phyloP scores from a whole-genome alignment of 495 filamentous ascomycete species.

The Pseudevernia furfuracea region DNA sequence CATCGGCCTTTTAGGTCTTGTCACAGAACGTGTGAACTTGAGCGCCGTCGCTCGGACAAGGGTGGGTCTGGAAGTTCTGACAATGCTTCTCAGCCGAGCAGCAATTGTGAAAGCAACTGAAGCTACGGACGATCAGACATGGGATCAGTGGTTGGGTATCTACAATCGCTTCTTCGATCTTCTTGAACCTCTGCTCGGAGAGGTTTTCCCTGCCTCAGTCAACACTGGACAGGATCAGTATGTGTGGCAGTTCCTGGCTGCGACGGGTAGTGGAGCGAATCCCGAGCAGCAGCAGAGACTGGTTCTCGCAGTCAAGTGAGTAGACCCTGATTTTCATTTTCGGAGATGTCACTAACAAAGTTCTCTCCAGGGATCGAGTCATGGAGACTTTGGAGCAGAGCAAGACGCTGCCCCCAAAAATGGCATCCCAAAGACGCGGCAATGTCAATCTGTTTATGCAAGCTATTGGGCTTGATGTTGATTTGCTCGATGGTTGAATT shows the following conservation, averaged over 20 bases:
- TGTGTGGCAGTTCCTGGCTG: slow-evolving; percentile 96
- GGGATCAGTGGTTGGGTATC: slow-evolving; percentile 72
- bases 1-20: slow-evolving; percentile 75
- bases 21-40: slow-evolving; percentile 74
- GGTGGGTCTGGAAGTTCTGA: slow-evolving; percentile 80
- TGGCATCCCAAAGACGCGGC: slow-evolving; percentile 68
- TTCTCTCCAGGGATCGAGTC: slow-evolving; percentile 63
- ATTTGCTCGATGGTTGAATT: slow-evolving; percentile 66
- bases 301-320: slow-evolving; percentile 86
- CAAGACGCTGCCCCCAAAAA: slow-evolving; percentile 79
- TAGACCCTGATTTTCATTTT: slow-evolving; percentile 12
- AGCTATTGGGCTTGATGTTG: slow-evolving; percentile 94
- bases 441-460: slow-evolving; percentile 98
- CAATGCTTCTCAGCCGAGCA: slow-evolving; percentile 88
- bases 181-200: slow-evolving; percentile 70
- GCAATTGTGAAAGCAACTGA: slow-evolving; percentile 82
- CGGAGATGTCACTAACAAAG: slow-evolving; percentile 23
- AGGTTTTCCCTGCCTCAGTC: slow-evolving; percentile 80
- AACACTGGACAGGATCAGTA: slow-evolving; percentile 82
- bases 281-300: slow-evolving; percentile 89
- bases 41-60: slow-evolving; percentile 70
- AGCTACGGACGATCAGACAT: slow-evolving; percentile 59
- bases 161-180: slow-evolving; percentile 83
- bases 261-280: slow-evolving; percentile 83
- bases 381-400: slow-evolving; percentile 88